These are phyloP conservation scores for Obelidium mucronatum DNA, from an alignment of 192 early-diverging fungal genomes.

Conservation along the genomic window DNA sequence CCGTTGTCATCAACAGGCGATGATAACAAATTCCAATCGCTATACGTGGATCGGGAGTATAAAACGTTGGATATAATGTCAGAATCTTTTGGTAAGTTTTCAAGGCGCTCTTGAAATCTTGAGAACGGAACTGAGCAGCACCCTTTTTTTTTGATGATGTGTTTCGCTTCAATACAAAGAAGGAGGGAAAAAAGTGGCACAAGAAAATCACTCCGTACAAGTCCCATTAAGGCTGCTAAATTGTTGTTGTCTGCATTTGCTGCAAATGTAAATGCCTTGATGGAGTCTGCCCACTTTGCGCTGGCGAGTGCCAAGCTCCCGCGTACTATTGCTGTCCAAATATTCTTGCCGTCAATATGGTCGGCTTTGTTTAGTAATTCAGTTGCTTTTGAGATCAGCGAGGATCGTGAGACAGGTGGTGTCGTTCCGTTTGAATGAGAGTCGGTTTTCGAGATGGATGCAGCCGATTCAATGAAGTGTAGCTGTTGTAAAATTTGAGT, in stretches of 20 bases:
- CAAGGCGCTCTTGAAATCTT: slow-evolving; percentile 75
- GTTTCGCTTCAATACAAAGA: neutral
- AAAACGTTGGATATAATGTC: slow-evolving; percentile 53
- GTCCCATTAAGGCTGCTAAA: slow-evolving; percentile 64
- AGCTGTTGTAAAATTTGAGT: slow-evolving; percentile 11
- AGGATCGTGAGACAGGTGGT: neutral
- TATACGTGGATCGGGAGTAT: slow-evolving; percentile 72
- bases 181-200: neutral
- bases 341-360: slow-evolving; percentile 71
- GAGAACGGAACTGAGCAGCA: slow-evolving; percentile 63
- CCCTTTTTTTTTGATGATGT: slow-evolving; percentile 48
- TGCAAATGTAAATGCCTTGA: slow-evolving; percentile 58
- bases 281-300: slow-evolving; percentile 63
- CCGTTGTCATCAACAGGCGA: slow-evolving; percentile 68
- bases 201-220: slow-evolving; percentile 56
- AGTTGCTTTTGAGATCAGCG: slow-evolving; percentile 60
- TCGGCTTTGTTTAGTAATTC: slow-evolving; percentile 79
- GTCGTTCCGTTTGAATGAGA: neutral
- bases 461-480: slow-evolving; percentile 19
- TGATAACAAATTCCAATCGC: slow-evolving; percentile 89
- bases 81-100: slow-evolving; percentile 80
- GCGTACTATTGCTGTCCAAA: slow-evolving; percentile 76
- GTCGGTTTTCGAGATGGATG: neutral
- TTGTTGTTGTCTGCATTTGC: slow-evolving; percentile 47
- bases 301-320: slow-evolving; percentile 64